phyloP scores from a whole-genome alignment of 2,329 filamentous ascomycete genomes.

The Berkeleyomyces rouxiae region DNA sequence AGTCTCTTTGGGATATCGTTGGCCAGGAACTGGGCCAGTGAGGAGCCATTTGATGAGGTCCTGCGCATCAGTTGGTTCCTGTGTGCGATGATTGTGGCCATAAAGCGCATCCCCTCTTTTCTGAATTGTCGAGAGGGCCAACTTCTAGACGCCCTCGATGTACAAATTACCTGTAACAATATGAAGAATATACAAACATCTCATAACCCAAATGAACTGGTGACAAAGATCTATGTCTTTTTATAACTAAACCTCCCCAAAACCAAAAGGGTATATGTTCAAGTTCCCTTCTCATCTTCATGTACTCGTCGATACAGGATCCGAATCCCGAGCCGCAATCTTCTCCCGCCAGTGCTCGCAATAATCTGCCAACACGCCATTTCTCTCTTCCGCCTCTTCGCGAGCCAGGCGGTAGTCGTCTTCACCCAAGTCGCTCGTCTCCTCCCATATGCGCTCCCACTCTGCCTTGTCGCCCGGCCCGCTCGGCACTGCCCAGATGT shows the following conservation, averaged over 20 bases:
- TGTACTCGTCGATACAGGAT: background rate
- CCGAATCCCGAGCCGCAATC: background rate
- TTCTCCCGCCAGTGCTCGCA: constrained; percentile 13
- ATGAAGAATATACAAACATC: constrained; percentile 14
- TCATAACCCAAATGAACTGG: background rate
- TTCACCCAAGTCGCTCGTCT: constrained; percentile 70
- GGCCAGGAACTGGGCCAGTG: background rate
- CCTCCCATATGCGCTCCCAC: constrained; percentile 69
- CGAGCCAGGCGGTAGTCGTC: constrained; percentile 65
- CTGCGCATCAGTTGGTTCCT: background rate
- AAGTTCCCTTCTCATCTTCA: background rate
- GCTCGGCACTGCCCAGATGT: constrained; percentile 73
- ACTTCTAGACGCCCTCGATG: constrained; percentile 19
- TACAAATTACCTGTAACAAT: constrained; percentile 21
- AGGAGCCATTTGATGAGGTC: background rate
- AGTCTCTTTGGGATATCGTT: constrained; percentile 2
- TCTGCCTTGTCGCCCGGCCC: constrained; percentile 45
- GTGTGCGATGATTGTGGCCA: constrained; percentile 6
- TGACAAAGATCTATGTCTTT: background rate
- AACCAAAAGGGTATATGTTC: background rate
- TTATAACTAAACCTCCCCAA: background rate
- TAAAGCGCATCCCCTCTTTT: background rate
- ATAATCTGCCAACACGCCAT: constrained; percentile 17
- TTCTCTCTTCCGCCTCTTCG: constrained; percentile 49
- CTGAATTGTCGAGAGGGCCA: background rate